Evolutionary conservation across 2,329 filamentous ascomycete genomes (phyloP), one percentile per base, ranked within the genome.

Genomic region (Zymoseptoria tritici): DNA sequence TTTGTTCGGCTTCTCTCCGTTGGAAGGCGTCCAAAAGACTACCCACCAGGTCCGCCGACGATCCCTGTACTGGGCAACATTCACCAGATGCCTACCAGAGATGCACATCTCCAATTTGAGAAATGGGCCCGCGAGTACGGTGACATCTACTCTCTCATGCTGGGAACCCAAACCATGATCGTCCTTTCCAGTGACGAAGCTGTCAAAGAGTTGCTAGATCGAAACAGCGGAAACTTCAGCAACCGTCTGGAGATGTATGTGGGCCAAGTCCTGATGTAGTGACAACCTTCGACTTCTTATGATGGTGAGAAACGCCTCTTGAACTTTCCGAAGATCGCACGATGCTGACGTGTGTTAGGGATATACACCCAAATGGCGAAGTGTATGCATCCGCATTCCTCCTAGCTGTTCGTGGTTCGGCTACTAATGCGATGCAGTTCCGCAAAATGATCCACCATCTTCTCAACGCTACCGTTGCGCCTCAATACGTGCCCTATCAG

Each of bases 121-220:
- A 77, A 79, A 65, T 83, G 81, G 81, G 80, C 80, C 0, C 62
- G 76, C 2, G 73, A 81, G 64, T 82, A 83, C 54, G 77, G 80
- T 2, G 78, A 79, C 0, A 66, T 83, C 0, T 83, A 80, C 67
- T 78, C 75, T 6, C 69, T 83, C 5, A 80, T 81, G 9, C 70
- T 83, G 0, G 81, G 81, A 1, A 78, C 77, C 0, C 75, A 77
- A 50, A 72, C 74, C 6, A 65, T 81, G 60, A 72, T 83, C 11
- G 76, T 83, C 0, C 67, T 83, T 0, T 78, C 75, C 0, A 77
- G 74, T 2, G 75, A 78, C 31, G 62, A 73, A 56, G 76, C 74
- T 1, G 75, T 82, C 46, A 81, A 80, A 53, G 80, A 83, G n/a
- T 56, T 68, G 2, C 62, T 67, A 4, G 67, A 70, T 49, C 57